phyloP scores from a whole-genome alignment of 78 protist species.

The Planoprotostelium fungivorum region DNA sequence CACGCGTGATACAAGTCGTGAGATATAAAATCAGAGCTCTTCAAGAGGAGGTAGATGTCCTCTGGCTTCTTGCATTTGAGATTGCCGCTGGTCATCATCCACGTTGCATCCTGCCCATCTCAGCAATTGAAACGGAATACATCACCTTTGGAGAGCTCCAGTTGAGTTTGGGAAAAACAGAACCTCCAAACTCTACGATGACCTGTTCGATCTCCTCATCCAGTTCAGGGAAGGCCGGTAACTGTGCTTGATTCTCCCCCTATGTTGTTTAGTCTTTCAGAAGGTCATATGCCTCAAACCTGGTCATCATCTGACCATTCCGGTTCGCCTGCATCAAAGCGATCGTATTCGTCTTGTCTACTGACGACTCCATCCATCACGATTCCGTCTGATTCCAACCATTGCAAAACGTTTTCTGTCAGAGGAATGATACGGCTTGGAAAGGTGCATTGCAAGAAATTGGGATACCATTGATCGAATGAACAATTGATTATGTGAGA shows the following conservation, averaged over 20 bases:
- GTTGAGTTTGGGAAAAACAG: not conserved
- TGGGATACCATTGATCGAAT: not conserved
- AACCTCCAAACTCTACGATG: not conserved
- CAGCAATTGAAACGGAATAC: not conserved
- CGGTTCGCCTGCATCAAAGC: not conserved
- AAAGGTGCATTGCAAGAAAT: not conserved
- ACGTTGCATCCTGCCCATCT: not conserved
- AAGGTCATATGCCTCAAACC: not conserved
- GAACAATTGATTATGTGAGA: not conserved
- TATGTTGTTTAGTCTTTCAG: not conserved
- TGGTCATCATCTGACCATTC: not conserved
- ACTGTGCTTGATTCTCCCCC: not conserved
- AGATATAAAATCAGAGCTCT: not conserved
- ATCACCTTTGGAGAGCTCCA: not conserved
- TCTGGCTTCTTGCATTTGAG: not conserved
- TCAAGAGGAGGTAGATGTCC: not conserved
- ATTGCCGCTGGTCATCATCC: not conserved
- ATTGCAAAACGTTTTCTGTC: not conserved
- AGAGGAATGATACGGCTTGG: not conserved
- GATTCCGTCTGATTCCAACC: not conserved
- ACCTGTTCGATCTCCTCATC: not conserved
- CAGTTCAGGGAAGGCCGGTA: not conserved
- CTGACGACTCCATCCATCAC: not conserved
- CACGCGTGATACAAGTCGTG: not conserved
- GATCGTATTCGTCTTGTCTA: not conserved